Base-by-base conservation (phyloP, 192 early-diverging fungal genomes). In the Gorgonomyces haynaldii region DNA sequence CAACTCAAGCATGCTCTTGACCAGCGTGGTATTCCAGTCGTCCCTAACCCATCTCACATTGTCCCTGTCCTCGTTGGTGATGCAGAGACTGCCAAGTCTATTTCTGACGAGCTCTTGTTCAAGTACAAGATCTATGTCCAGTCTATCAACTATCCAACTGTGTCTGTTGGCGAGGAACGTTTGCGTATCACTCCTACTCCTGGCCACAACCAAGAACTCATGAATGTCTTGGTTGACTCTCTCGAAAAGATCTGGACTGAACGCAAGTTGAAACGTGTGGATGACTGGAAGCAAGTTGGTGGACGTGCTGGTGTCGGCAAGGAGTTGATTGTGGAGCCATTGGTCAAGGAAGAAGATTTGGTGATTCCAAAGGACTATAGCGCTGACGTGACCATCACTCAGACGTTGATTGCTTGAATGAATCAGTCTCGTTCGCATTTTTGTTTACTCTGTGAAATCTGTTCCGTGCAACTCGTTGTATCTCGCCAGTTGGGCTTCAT, bases 21-120 rank as follows among this genome's bases (percentile, higher is more conserved):
- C 30, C 63, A 72, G 13, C 68, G 86, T 19, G 91, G 84, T 43
- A 93, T 98, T 54, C 95, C 95, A 17, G 95, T 96, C 13, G 78
- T 94, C 31, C 95, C 95, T 57, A 98, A 98, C 69, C 95, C 95
- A 17, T 91, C 88, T 57, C 95, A 98, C 66, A 98, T 98, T 69
- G 95, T 98, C 37, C 95, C 95, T 19, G 89, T 98, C 19, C 81
- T 98, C 40, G 81, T 98, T 16, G 95, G 95, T 39, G 88, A 98
- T 59, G 95, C 95, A 44, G 91, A 92, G 52, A 74, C 76, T 45
- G 86, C 85, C 60, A 98, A 96, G 67, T 74, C 74, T 7, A 87
- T 93, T 25, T 89, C 85, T 22, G 95, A 98, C 64, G 84, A 92
- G 73, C 69, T 98, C 38, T 67, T 98, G 28, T 63, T 58, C 67